Percentiles rank a stretch among this genome's conserved stretches.
These are phyloP conservation scores for Ustilago nuda DNA, from an alignment of 1,284 basidiomycete species.

Conservation along the genomic window DNA sequence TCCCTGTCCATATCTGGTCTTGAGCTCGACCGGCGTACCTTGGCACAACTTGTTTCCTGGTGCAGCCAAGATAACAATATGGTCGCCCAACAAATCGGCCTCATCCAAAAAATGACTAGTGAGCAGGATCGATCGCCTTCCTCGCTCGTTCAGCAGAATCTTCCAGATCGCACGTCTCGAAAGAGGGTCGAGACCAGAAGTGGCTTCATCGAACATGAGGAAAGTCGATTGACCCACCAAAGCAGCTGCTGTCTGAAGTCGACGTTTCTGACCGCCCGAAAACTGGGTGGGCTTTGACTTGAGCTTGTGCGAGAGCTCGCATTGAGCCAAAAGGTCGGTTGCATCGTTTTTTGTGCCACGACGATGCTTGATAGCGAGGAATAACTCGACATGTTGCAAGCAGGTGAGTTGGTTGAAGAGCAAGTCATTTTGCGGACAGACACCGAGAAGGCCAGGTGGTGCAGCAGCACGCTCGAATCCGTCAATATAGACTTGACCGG, in stretches of 20 bases:
- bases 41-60: conserved; percentile 80
- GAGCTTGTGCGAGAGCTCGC: conserved; percentile 78
- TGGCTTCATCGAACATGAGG: conserved; percentile 79
- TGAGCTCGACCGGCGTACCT: conserved; percentile 79
- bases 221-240: conserved; percentile 80
- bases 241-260: conserved; percentile 82
- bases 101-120: conserved; percentile 83
- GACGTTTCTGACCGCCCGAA: conserved; percentile 83
- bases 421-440: conserved; percentile 85
- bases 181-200: conserved; percentile 82
- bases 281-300: conserved; percentile 77
- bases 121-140: conserved; percentile 77
- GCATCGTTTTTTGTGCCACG: conserved; percentile 67
- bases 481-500: conserved; percentile 76
- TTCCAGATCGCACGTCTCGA: conserved; percentile 82
- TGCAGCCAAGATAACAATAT: conserved; percentile 79
- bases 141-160: conserved; percentile 75
- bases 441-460: conserved; percentile 77
- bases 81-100: conserved; percentile 81
- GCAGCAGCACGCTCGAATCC: conserved; percentile 64
- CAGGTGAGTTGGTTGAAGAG: conserved; percentile 82
- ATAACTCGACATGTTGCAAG: conserved; percentile 78
- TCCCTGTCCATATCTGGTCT: conserved; percentile 79
- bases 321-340: conserved; percentile 67
- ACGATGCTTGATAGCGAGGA: conserved; percentile 80